Conservation (phyloP, 768 basidiomycete genomes). For the Russula sp. region DNA sequence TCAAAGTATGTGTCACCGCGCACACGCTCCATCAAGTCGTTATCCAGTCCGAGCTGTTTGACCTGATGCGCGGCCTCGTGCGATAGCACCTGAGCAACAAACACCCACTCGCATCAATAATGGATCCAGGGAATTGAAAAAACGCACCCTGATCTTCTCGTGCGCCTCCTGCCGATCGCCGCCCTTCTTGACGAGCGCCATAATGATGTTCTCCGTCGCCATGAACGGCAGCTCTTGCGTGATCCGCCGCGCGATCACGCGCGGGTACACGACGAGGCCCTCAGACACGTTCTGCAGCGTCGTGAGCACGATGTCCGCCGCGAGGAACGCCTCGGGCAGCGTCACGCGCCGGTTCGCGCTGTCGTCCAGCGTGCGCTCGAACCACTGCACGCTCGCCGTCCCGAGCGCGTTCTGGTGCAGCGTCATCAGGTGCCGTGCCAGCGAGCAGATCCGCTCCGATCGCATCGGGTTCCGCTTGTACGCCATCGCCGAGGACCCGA, state of each 20-base stretch:
- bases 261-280: conserved; percentile 98
- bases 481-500: conserved; percentile 96
- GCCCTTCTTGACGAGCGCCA: conserved; percentile 93
- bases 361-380: conserved; percentile 96
- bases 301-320: conserved; percentile 92
- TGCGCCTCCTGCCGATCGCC: conserved; percentile 97
- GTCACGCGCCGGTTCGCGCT: conserved; percentile 97
- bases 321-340: conserved; percentile 94
- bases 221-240: conserved; percentile 96
- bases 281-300: conserved; percentile 96
- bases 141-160: conserved; percentile 79
- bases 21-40: conserved; percentile 91
- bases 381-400: conserved; percentile 95
- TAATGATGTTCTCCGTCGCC: conserved; percentile 99
- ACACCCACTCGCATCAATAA: neutral
- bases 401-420: conserved; percentile 95
- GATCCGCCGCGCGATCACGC: conserved; percentile 89
- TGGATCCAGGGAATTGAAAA: neutral
- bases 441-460: conserved; percentile 92
- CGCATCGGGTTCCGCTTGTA: conserved; percentile 99
- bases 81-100: conserved; percentile 60
- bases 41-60: conserved; percentile 89
- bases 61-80: conserved; percentile 94
- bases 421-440: conserved; percentile 93
- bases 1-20: conserved; percentile 80